Evolutionary conservation across 2,329 filamentous ascomycete species (phyloP).

Genomic region (Plenodomus biglobosus): DNA sequence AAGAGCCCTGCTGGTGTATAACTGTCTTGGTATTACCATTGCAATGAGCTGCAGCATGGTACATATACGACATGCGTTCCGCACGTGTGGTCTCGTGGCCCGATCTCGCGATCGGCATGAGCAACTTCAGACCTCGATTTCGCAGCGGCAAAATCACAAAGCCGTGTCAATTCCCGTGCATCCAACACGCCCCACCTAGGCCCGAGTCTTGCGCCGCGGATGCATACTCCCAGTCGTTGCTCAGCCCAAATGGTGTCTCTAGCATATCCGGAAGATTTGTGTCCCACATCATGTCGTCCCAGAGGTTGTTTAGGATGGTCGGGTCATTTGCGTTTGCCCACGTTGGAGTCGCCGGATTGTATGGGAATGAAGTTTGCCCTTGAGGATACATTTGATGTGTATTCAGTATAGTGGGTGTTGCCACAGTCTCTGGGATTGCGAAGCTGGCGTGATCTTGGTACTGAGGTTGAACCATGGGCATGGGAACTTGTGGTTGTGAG

Average conservation of each 20-base stretch:
- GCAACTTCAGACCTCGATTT: background rate
- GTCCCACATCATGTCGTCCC: slow-evolving; percentile 50
- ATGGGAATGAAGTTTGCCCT: slow-evolving; percentile 24
- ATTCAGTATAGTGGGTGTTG: slow-evolving; percentile 15
- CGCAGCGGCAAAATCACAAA: background rate
- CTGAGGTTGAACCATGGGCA: slow-evolving; percentile 10
- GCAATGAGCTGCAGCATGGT: background rate
- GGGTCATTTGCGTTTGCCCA: slow-evolving; percentile 33
- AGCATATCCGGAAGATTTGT: slow-evolving; percentile 43
- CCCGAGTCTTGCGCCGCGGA: slow-evolving; percentile 38
- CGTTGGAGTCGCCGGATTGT: slow-evolving; percentile 30
- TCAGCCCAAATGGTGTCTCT: slow-evolving; percentile 39
- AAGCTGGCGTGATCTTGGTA: slow-evolving; percentile 18
- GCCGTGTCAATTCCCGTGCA: slow-evolving; percentile 36
- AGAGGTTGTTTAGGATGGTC: slow-evolving; percentile 40
- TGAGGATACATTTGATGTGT: slow-evolving; percentile 11
- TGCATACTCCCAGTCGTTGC: slow-evolving; percentile 40
- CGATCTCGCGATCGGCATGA: background rate
- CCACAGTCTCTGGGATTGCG: slow-evolving; percentile 11
- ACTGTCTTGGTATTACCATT: background rate
- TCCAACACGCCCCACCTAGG: slow-evolving; percentile 37
- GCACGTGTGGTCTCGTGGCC: background rate
- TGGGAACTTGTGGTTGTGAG: slow-evolving; percentile 13
- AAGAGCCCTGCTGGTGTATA: background rate
- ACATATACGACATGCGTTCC: background rate